phyloP scores from a whole-genome alignment of 768 basidiomycete genomes.

The Boletus vermiculosoides region DNA sequence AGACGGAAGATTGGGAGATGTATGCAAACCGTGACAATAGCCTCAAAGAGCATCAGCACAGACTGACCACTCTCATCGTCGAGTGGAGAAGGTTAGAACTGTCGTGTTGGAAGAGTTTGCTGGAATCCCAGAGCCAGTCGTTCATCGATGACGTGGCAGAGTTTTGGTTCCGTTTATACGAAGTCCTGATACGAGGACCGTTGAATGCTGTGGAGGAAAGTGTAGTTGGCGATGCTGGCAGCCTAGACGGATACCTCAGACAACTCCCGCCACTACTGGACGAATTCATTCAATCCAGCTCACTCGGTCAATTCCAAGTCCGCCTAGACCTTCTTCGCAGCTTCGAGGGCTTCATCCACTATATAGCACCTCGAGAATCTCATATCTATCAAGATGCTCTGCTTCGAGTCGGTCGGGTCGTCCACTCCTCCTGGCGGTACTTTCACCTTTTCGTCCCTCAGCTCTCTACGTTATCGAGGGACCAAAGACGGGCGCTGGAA shows the following conservation, averaged over 20 bases:
- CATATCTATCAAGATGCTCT: conserved; percentile 36
- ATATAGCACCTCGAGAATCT: conserved; percentile 36
- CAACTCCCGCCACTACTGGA: conserved; percentile 76
- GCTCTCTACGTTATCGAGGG: conserved; percentile 47
- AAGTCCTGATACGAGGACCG: conserved; percentile 66
- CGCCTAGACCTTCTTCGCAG: conserved; percentile 67
- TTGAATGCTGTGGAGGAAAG: conserved; percentile 46
- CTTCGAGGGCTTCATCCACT: conserved; percentile 55
- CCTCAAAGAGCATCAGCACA: conserved; percentile 63
- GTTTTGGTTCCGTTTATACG: conserved; percentile 94
- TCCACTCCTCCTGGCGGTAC: conserved; percentile 59
- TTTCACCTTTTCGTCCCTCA: conserved; percentile 59
- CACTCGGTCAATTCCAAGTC: conserved; percentile 79
- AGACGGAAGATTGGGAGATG: conserved; percentile 95
- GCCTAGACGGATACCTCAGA: conserved; percentile 53
- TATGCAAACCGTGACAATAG: conserved; percentile 92
- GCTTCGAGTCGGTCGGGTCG: conserved; percentile 51
- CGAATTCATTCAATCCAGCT: conserved; percentile 68
- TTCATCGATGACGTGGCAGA: conserved; percentile 50
- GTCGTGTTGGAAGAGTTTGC: conserved; percentile 77
- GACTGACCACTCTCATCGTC: conserved; percentile 71
- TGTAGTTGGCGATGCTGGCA: conserved; percentile 28
- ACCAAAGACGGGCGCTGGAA: conserved; percentile 64
- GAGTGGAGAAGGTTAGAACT: conserved; percentile 90
- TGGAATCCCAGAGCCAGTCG: conserved; percentile 63